phyloP scores from a whole-genome alignment of 306 rosid species.

The Inga leiocalycina region DNA sequence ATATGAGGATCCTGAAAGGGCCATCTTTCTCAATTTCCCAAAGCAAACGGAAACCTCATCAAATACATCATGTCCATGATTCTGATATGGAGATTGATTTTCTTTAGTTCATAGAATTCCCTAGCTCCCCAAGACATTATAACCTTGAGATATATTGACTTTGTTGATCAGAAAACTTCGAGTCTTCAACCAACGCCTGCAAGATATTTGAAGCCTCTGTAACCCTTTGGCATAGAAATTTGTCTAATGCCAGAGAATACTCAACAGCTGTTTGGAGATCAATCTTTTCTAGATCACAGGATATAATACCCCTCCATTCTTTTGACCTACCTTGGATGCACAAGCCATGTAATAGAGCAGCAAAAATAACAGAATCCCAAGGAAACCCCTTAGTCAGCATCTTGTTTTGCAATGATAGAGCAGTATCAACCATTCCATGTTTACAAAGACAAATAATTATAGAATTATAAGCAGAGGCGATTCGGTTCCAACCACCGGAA shows the following conservation, averaged over 20 bases:
- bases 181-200: conserved; percentile 58
- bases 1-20: neutral
- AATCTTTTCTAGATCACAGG: conserved; percentile 45
- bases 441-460: conserved; percentile 68
- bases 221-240: conserved; percentile 49
- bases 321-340: conserved; percentile 62
- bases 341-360: conserved; percentile 69
- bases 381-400: conserved; percentile 54
- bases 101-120: conserved; percentile 3
- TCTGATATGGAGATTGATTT: conserved; percentile 8
- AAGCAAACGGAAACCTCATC: neutral
- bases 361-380: conserved; percentile 60
- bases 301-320: conserved; percentile 65
- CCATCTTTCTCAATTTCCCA: conserved; percentile 19
- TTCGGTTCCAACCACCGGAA: conserved; percentile 60
- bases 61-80: conserved; percentile 23
- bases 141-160: conserved; percentile 34
- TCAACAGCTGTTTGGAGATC: conserved; percentile 61
- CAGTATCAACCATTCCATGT: conserved; percentile 70
- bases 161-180: conserved; percentile 39
- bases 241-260: conserved; percentile 66
- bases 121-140: conserved; percentile 30
- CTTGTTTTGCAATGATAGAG: conserved; percentile 57
- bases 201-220: conserved; percentile 67
- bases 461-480: conserved; percentile 68